Evolutionary conservation across 2,329 filamentous ascomycete species (phyloP), one percentile per base, ranked within the genome.

Genomic region (Calcarisporium arbuscula): DNA sequence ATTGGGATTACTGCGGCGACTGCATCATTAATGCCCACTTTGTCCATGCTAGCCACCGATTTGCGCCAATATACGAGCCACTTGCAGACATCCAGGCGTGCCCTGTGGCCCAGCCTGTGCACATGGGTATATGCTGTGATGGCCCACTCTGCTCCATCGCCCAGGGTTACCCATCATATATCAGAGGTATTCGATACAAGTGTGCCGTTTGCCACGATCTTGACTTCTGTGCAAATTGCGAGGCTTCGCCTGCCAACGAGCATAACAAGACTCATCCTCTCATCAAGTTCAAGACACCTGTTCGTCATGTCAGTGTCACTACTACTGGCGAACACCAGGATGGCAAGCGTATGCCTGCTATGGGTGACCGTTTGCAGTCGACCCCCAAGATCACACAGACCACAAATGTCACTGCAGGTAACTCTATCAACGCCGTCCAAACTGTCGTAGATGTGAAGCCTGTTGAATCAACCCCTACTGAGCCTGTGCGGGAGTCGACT

Each of bases 221-320:
- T 21, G 92, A 98, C 62, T 95, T 95, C 67, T 98, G 92, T 58
- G 86, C 85, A 54, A 84, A 77, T 54, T 98, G 92, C 64, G 94
- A 98, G 65, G 87, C 90, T 31, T 80, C 80, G 50, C 92, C 92
- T 7, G 70, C 70, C 44, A 90, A 94, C 60, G 68, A 67, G 16
- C 92, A 98, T 68, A 95, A 96, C 69, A 81, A 80, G 60, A 94
- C 89, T n/a, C 92, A 98, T 52, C 92, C 92, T 19, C 68, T 98
- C 49, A 88, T 98, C 68, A 95, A 95, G 67, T 88, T 98, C 70
- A 94, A 87, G 73, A 94, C 85, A 3, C 85, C 90, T 8, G 82
- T 98, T 31, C 84, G 86, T 47, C 82, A 85, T 47, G 85, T 95
- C 22, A 89, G 77, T 42, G 85, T 98, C 34, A 89, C 80, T 32